A percentile compares a stretch with the other conserved stretches of the same genome.
phyloP scores from a whole-genome alignment of 1,284 basidiomycete genomes.

The Jaminaea rosea region DNA sequence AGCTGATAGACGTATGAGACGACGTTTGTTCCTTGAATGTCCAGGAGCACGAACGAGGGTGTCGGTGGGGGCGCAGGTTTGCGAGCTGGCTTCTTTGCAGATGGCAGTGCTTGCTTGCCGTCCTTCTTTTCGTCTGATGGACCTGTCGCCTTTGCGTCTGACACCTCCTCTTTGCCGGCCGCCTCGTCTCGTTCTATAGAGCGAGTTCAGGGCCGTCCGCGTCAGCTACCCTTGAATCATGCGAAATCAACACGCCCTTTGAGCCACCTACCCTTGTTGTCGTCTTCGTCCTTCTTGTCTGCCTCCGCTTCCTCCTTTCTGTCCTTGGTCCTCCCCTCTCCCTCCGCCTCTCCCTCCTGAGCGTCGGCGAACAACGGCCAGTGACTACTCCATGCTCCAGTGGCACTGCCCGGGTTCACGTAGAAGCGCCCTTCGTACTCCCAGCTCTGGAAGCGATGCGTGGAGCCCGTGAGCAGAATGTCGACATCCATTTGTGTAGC shows the following conservation, averaged over 20 bases:
- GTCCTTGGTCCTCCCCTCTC: too few relatives aligned
- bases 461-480: conserved; percentile 84
- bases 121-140: neutral
- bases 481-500: conserved; percentile 93
- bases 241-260: too few relatives aligned
- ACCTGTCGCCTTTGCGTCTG: neutral
- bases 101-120: too few relatives aligned
- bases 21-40: conserved; percentile 43
- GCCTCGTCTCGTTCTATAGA: too few relatives aligned
- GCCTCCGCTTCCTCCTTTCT: conserved; percentile 2
- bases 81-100: conserved; percentile 20
- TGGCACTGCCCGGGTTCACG: conserved; percentile 89
- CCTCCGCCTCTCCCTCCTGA: conserved; percentile 8
- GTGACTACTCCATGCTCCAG: conserved; percentile 69
- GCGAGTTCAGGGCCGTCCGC: too few relatives aligned
- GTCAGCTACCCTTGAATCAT: too few relatives aligned
- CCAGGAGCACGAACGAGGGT: conserved; percentile 22
- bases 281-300: conserved; percentile 7
- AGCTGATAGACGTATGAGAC: conserved; percentile 46
- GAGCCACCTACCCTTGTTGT: neutral
- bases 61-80: conserved; percentile 11
- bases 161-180: neutral
- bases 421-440: conserved; percentile 88
- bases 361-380: conserved; percentile 49
- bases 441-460: conserved; percentile 90